Conservation (phyloP, 1,139 yeast genomes). For the Zygosaccharomyces sapae region DNA sequence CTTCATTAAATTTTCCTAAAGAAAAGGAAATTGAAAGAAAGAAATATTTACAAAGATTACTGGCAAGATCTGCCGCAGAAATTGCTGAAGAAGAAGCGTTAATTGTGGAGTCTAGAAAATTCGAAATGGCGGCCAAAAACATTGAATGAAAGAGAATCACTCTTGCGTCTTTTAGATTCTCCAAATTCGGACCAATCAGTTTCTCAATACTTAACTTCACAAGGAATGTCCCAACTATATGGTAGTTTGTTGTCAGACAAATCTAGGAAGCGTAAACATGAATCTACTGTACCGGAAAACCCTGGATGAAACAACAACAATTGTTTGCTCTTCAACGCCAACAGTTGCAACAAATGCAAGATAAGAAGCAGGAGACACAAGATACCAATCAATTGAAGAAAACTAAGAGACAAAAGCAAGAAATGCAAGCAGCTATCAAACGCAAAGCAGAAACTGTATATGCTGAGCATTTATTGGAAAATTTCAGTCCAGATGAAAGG, state of each 20-base stretch:
- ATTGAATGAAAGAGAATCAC: conserved; percentile 74
- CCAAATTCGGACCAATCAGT: conserved; percentile 69
- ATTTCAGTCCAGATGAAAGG: conserved; percentile 73
- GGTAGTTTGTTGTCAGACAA: conserved; percentile 80
- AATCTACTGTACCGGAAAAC: conserved; percentile 48
- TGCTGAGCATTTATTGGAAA: conserved; percentile 42
- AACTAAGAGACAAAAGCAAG: conserved; percentile 37
- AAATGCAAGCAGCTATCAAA: conserved; percentile 32
- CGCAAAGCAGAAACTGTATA: conserved; percentile 34
- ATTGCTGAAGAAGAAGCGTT: conserved; percentile 96
- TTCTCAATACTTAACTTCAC: conserved; percentile 78
- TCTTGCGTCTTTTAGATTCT: conserved; percentile 76
- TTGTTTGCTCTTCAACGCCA: conserved; percentile 39
- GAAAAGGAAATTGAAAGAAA: conserved; percentile 73
- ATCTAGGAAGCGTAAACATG: conserved; percentile 47
- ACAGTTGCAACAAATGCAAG: conserved; percentile 46
- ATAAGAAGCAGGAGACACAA: conserved; percentile 33
- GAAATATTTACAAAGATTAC: conserved; percentile 67
- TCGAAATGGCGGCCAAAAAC: conserved; percentile 92
- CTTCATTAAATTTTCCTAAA: conserved; percentile 52
- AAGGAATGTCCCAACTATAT: conserved; percentile 83
- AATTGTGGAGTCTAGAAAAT: conserved; percentile 86
- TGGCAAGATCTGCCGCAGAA: conserved; percentile 89
- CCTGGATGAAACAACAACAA: conserved; percentile 41
- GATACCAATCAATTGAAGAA: conserved; percentile 24